Evolutionary conservation across 495 filamentous ascomycete species (phyloP), one percentile per base, ranked within the genome.

Genomic region (Penicillium simplicissimum): DNA sequence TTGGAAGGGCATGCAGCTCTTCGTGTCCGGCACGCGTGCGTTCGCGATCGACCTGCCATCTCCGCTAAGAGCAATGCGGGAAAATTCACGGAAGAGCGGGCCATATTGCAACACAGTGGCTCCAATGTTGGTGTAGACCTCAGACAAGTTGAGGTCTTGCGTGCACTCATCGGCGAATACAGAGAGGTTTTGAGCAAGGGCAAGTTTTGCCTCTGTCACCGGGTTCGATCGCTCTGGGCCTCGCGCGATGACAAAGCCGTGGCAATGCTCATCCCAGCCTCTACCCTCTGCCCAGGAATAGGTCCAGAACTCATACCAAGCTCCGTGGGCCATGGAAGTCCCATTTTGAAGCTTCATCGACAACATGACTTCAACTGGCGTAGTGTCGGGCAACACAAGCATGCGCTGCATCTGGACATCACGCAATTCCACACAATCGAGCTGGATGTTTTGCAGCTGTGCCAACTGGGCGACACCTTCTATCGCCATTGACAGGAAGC

Each of bases 401-500:
- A 67, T 73, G 40, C 62, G 80, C 43, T 25, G 74, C 64, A 76
- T 78, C 58, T 69, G 79, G 68, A 65, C 71, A 64, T 70, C 77
- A 25, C 62, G 80, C 54, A 73, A 40, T 7, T 71, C 52, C 67
- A 73, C 63, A 21, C 59, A 68, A 1, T 55, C 73, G 15, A 42
- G 70, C 49, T 36, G 28, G 8, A 64, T 25, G 40, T 73, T 59
- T 34, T 71, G 66, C 4, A 71, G 17, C 4, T 23, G 76, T 68
- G 66, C 82, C 25, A 78, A 68, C 45, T 83, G 83, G 0, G 72
- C 67, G 1, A 71, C 73, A 0, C 81, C 83, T 56, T 85, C 82
- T 21, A 79, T 74, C 0, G 74, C 79, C 76, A 85, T 84, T 4
- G 80, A 68, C 0, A 85, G 62, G 58, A 78, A 83, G 2, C 79